These are phyloP conservation scores for Pythium guiyangense DNA, from an alignment of 352 stramenopile genomes.

Conservation along the genomic window DNA sequence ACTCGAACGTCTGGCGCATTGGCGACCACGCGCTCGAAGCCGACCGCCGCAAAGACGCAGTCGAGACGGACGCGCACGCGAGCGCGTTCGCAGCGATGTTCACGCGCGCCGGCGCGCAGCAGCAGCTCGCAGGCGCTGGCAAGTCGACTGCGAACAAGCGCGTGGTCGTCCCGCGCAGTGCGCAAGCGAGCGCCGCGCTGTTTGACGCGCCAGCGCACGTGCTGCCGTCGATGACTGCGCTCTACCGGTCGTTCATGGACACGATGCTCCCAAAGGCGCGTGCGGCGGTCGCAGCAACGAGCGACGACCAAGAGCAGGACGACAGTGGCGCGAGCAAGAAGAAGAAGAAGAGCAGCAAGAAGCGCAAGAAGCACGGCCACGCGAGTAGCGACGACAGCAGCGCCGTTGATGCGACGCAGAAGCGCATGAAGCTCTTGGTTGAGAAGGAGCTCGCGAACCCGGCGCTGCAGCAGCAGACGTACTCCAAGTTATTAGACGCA, in stretches of 20 bases:
- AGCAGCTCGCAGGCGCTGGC: slow-evolving; percentile 8
- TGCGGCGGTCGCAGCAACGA: slow-evolving; percentile 3
- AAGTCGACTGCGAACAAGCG: slow-evolving; percentile 14
- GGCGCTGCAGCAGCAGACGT: slow-evolving; percentile 55
- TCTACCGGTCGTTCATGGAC: slow-evolving; percentile 87
- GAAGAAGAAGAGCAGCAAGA: slow-evolving; percentile 66
- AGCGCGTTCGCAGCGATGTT: slow-evolving; percentile 45
- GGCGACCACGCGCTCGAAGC: slow-evolving; percentile 37
- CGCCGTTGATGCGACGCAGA: slow-evolving; percentile 35
- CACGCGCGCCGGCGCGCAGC: slow-evolving; percentile 19
- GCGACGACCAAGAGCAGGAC: slow-evolving; percentile 4
- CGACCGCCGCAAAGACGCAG: slow-evolving; percentile 27
- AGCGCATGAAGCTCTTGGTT: slow-evolving; percentile 62
- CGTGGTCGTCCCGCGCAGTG: slow-evolving; percentile 11
- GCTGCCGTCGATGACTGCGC: slow-evolving; percentile 72
- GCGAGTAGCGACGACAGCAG: slow-evolving; percentile 13
- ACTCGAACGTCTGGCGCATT: slow-evolving; percentile 57
- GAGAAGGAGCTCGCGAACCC: slow-evolving; percentile 63
- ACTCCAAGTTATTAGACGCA: slow-evolving; percentile 62
- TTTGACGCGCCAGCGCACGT: slow-evolving; percentile 82
- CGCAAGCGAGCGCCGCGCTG: slow-evolving; percentile 27
- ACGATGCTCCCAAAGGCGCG: slow-evolving; percentile 76
- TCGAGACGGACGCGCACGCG: slow-evolving; percentile 25
- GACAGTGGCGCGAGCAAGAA: slow-evolving; percentile 16
- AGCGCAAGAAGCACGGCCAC: slow-evolving; percentile 59